Evolutionary conservation across 345 rosid genomes (phyloP).

Genomic region (Lumnitzera racemosa): DNA sequence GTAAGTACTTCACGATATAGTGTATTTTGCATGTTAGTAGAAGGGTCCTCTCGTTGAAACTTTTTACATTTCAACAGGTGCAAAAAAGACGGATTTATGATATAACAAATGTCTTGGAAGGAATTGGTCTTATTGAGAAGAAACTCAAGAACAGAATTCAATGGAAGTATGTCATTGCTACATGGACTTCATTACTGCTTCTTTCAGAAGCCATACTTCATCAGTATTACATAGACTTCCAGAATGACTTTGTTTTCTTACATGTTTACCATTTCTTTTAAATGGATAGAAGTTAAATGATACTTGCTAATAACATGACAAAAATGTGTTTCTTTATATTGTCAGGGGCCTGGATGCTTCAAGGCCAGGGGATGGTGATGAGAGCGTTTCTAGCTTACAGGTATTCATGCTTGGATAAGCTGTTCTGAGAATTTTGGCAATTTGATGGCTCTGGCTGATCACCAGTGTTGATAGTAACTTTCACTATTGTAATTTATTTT

Average conservation of each 20-base stretch:
- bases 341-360: constrained; percentile 87
- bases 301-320: background rate
- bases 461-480: background rate
- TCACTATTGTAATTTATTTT: no score
- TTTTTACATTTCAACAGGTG: constrained; percentile 43
- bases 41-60: background rate
- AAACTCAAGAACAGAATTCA: constrained; percentile 93
- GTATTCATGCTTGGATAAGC: constrained; percentile 24
- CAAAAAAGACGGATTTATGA: constrained; percentile 98
- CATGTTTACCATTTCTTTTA: background rate
- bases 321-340: constrained; percentile 13
- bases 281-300: background rate
- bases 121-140: constrained; percentile 97
- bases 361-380: constrained; percentile 71
- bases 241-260: constrained; percentile 2
- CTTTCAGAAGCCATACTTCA: background rate
- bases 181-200: background rate
- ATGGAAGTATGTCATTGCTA: constrained; percentile 65
- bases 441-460: constrained; percentile 1
- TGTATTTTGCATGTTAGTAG: background rate
- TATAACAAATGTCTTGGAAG: constrained; percentile 97
- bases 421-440: constrained; percentile 4
- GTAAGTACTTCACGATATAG: constrained; percentile 26
- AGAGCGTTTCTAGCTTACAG: constrained; percentile 73
- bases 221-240: no score